Base-by-base conservation (phyloP, 805 yeast genomes). In the Nakazawaea wyomingensis region DNA sequence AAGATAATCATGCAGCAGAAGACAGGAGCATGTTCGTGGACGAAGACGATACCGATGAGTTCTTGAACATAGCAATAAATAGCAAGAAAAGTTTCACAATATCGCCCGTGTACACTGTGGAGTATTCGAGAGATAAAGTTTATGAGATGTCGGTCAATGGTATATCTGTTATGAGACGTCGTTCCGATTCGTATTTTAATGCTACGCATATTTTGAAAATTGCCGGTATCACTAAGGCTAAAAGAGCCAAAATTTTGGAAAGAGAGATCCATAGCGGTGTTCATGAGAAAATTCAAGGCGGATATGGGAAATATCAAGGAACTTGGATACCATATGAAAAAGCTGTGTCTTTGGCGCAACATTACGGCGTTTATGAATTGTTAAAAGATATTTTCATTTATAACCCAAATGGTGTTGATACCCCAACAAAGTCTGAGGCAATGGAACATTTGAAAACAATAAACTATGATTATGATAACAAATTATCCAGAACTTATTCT, bases 271-370 rank as follows among this genome's bases (percentile, higher is more conserved):
- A 91, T 57, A 76, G 74, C 33, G 96, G 95, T 4, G 64, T 71
- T 16, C 97, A 90, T 60, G 96, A 90, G 55, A 91, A 91, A 60
- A 88, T 90, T 18, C 98, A 90, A 62, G 98, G 98, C 48, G 98
- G 98, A 2, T 90, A 89, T 59, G 98, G 98, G 42, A 82, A 90
- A 57, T 91, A 89, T 62, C 98, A 91, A 62, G 97, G 96, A 14
- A 90, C 97, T 2, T 90, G 96, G 96, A 90, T 90, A 7, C 97
- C 97, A 0, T 63, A 86, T 48, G 78, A 72, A 5, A 77, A 85
- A 39, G 97, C 96, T 1, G 66, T 72, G 10, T 70, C 74, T 30
- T 68, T 83, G 61, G 80, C 84, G 43, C 74, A 71, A 50, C 71
- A 82, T 49, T 82, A 78, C 60, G 75, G 76, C 18, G 78, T 80